Base-by-base conservation (phyloP, 2,329 filamentous ascomycete species). In the Exophiala sideris region DNA sequence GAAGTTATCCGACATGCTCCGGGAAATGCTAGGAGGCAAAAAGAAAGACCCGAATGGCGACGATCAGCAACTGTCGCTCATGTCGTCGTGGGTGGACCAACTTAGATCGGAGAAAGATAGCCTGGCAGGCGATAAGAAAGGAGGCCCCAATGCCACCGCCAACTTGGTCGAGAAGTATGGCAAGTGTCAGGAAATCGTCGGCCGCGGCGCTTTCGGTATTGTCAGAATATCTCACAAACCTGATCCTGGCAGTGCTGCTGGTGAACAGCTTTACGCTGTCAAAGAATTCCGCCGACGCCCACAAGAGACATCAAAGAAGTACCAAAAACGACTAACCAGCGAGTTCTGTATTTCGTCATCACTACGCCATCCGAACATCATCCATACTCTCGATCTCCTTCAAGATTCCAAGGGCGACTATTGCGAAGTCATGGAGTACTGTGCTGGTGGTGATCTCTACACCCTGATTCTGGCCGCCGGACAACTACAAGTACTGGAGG, bases 391-490 rank as follows among this genome's bases (percentile, higher is more conserved):
- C 49, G 94, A 99, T 68, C 81, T 99, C 9, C 81, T 99, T 38
- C 89, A 96, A 72, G 94, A 99, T 67, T 85, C 92, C 65, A 97
- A 97, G 74, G 94, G 94, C 56, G 91, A 96, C 68, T 97, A 94
- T 72, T 99, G 94, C 72, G 94, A 99, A 71, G 94, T 99, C 48
- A 99, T 99, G 94, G 94, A 99, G 73, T 99, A 94, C 69, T 99
- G 94, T 70, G 91, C 92, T 35, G 94, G 94, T 57, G 94, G 94
- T 55, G 94, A 99, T 69, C 79, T 99, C 20, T 97, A 97, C 72
- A 96, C 91, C 0, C 80, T 99, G 4, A 88, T 99, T 16, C 83
- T 97, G 29, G 85, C 94, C 5, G 90, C 91, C 35, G 89, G 89
- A 55, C 96, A 96, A 72, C 84, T 99, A 16, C 91, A 95, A 70